Conservation (phyloP, 352 stramenopile genomes). For the Globisporangium abappressorium region DNA sequence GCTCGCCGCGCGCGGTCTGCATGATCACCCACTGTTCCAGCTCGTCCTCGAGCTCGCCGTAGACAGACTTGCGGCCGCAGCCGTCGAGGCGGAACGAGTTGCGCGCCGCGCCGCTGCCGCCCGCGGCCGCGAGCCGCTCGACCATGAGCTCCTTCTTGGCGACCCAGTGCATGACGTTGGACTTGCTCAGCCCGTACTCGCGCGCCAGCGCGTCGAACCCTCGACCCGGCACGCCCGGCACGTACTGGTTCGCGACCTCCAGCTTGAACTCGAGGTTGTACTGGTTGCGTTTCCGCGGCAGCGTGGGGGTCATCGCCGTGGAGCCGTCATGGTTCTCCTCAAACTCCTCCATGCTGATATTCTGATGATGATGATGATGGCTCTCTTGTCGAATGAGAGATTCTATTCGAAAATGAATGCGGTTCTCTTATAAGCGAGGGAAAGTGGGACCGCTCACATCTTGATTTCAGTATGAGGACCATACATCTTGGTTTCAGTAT, state of each 20-base stretch:
- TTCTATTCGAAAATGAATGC: conserved; percentile 11
- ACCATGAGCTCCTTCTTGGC: conserved; percentile 13
- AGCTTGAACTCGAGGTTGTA: conserved; percentile 28
- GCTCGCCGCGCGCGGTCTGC: conserved; percentile 12
- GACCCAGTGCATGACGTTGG: conserved; percentile 21
- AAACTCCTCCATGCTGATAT: not conserved
- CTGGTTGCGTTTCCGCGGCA: conserved; percentile 17
- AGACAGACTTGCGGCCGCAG: conserved; percentile 19
- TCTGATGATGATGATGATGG: not conserved
- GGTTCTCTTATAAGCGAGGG: conserved; percentile 6
- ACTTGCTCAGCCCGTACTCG: conserved; percentile 19
- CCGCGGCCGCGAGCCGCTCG: conserved; percentile 5
- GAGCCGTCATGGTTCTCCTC: not conserved
- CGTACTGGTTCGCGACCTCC: conserved; percentile 18
- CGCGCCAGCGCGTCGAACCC: conserved; percentile 21
- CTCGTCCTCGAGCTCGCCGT: conserved; percentile 16
- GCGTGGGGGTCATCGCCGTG: not conserved
- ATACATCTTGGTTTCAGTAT: not conserved
- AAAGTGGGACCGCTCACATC: not conserved
- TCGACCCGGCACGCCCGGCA: conserved; percentile 4
- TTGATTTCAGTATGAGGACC: not conserved
- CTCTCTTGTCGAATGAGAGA: not conserved
- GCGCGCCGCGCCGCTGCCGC: conserved; percentile 4
- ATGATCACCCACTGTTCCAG: conserved; percentile 15
- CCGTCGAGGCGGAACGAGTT: conserved; percentile 16